phyloP scores from a whole-genome alignment of 768 basidiomycete species.

The Dictyophora rubrovolvata region DNA sequence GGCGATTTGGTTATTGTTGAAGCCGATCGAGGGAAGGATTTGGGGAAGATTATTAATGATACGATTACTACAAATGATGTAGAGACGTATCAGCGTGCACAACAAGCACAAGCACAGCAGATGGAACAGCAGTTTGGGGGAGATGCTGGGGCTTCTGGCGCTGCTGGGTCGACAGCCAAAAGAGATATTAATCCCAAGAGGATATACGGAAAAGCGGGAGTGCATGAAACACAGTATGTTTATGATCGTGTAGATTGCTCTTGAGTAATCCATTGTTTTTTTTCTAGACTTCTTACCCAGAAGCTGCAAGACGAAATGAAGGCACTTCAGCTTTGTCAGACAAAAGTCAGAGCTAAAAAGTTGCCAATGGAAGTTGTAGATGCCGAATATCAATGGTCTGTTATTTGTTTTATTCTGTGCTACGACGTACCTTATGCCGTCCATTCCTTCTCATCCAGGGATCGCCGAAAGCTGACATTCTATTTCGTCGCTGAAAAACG shows the following conservation, averaged over 20 bases:
- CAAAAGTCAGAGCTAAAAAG: constrained; percentile 87
- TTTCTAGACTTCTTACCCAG: constrained; percentile 52
- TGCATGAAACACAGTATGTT: constrained; percentile 71
- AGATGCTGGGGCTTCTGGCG: constrained; percentile 22
- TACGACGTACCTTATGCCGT: background rate
- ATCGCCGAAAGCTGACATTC: constrained; percentile 95
- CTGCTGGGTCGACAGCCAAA: constrained; percentile 32
- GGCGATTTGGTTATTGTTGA: constrained; percentile 96
- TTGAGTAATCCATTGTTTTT: constrained; percentile 3
- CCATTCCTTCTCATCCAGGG: constrained; percentile 39
- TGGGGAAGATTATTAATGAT: constrained; percentile 88
- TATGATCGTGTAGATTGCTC: constrained; percentile 8
- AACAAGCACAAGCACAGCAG: constrained; percentile 44
- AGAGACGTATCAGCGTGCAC: constrained; percentile 79
- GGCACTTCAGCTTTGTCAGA: constrained; percentile 84
- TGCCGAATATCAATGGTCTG: constrained; percentile 96
- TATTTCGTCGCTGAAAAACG: constrained; percentile 95
- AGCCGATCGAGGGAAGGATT: constrained; percentile 87
- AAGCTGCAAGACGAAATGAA: constrained; percentile 90
- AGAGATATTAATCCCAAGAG: constrained; percentile 97
- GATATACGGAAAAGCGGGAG: constrained; percentile 83
- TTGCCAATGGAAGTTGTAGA: constrained; percentile 98
- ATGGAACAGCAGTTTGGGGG: constrained; percentile 23
- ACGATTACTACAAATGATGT: constrained; percentile 85
- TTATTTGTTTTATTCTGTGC: constrained; percentile 8